Conservation (phyloP, 108 stramenopile species). For the Nannochloropsis salina region DNA sequence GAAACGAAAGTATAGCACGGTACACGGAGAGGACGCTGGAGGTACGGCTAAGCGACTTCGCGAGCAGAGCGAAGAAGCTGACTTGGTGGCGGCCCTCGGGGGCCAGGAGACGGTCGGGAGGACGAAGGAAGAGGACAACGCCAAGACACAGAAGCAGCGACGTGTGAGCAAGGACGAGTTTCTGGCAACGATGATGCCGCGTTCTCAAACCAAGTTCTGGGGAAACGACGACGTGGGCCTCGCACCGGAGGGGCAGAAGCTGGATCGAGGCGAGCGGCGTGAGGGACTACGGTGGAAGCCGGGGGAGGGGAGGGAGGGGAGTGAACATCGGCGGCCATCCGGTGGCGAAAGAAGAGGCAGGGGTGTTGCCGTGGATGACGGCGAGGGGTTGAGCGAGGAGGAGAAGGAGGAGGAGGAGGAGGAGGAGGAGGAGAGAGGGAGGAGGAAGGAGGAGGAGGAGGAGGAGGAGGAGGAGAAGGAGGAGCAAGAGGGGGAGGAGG, state of each 20-base stretch:
- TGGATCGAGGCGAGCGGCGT: background rate
- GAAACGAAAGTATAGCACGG: background rate
- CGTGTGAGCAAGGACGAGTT: conserved; percentile 54
- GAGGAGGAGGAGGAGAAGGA: conserved; percentile 24
- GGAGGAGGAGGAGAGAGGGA: conserved; percentile 18
- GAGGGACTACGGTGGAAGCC: background rate
- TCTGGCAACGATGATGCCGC: conserved; percentile 37
- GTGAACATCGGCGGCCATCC: no score
- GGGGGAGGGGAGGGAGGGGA: conserved; percentile 3
- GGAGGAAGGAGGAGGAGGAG: conserved; percentile 22
- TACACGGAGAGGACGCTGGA: background rate
- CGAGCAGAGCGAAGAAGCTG: conserved; percentile 14
- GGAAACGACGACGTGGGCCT: conserved; percentile 41
- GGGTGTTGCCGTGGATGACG: background rate
- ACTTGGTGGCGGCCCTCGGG: background rate
- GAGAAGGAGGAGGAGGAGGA: conserved; percentile 27
- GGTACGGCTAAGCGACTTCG: no score
- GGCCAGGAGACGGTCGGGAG: background rate
- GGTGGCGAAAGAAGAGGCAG: background rate
- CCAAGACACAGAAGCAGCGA: background rate
- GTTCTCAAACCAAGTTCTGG: conserved; percentile 49
- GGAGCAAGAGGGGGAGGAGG: background rate
- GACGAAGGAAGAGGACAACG: conserved; percentile 16
- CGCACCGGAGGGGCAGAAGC: background rate
- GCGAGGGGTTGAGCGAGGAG: conserved; percentile 15